These are phyloP conservation scores for Harringtonia aguacate DNA, from an alignment of 2,329 filamentous ascomycete species.

Conservation along the genomic window DNA sequence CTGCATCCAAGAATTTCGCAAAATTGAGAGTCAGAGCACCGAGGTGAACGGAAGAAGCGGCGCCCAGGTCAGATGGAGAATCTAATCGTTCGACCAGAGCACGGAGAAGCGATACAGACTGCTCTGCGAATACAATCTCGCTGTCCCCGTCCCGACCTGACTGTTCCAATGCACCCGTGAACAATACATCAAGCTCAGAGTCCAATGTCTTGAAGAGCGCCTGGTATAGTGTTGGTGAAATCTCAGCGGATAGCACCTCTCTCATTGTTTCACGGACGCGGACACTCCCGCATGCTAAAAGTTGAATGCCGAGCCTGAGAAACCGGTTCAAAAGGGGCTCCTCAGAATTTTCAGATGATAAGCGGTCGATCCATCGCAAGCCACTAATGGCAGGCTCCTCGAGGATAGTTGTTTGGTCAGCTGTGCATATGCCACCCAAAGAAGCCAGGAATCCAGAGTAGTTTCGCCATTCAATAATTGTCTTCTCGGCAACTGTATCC, in stretches of 20 bases:
- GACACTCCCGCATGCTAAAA: constrained; percentile 53
- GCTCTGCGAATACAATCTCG: constrained; percentile 56
- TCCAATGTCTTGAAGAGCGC: constrained; percentile 56
- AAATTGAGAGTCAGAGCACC: constrained; percentile 54
- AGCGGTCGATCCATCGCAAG: constrained; percentile 53
- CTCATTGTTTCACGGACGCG: constrained; percentile 56
- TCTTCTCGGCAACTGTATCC: constrained; percentile 43
- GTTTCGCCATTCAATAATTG: constrained; percentile 56
- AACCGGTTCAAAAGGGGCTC: constrained; percentile 50
- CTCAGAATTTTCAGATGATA: constrained; percentile 47
- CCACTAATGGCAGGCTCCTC: constrained; percentile 48
- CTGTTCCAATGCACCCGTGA: constrained; percentile 43
- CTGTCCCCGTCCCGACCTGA: constrained; percentile 44
- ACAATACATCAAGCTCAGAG: constrained; percentile 51
- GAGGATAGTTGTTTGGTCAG: constrained; percentile 42
- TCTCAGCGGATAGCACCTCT: constrained; percentile 55
- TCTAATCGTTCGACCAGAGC: constrained; percentile 54
- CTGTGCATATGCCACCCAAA: constrained; percentile 53
- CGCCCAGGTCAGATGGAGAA: constrained; percentile 50
- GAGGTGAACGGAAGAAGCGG: constrained; percentile 52
- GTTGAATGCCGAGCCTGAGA: constrained; percentile 51
- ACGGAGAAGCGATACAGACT: constrained; percentile 52
- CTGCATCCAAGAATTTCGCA: constrained; percentile 53
- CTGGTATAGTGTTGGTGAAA: constrained; percentile 50
- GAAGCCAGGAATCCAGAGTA: constrained; percentile 59